These are phyloP conservation scores for Solioccasus polychromus DNA, from an alignment of 768 basidiomycete species.

Conservation along the genomic window DNA sequence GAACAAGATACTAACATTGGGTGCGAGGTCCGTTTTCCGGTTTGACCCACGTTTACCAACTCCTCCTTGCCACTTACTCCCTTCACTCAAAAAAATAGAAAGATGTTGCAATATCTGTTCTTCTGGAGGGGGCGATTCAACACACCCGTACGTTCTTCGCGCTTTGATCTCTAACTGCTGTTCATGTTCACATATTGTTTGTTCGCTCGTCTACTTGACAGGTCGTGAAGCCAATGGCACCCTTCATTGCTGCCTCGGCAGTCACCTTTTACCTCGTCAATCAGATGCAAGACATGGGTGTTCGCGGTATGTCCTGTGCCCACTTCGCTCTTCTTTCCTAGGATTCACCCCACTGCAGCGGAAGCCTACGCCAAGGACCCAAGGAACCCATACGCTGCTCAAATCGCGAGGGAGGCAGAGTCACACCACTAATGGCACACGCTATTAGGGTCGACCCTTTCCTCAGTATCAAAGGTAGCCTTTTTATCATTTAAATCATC, in stretches of 20 bases:
- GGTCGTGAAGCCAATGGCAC: constrained; percentile 76
- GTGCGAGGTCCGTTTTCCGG: constrained; percentile 11
- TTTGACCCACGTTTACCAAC: constrained; percentile 14
- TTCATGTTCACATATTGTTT: neutral
- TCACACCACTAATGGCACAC: constrained; percentile 33
- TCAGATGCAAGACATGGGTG: constrained; percentile 63
- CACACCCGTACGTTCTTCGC: constrained; percentile 22
- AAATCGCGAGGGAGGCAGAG: constrained; percentile 65
- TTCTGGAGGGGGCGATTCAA: constrained; percentile 29
- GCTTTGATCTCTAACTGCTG: too few relatives aligned
- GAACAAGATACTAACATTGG: constrained; percentile 16
- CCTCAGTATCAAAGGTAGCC: constrained; percentile 9
- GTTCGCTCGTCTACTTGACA: constrained; percentile 25
- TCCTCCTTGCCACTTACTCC: neutral
- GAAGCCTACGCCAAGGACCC: constrained; percentile 70
- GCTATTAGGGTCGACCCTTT: neutral
- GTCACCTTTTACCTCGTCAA: constrained; percentile 67
- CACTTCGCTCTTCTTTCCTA: neutral
- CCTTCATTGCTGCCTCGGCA: constrained; percentile 66
- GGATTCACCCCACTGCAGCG: constrained; percentile 38
- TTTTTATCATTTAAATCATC: neutral
- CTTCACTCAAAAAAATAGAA: constrained; percentile 1
- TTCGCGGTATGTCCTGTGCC: constrained; percentile 58
- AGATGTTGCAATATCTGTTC: constrained; percentile 23
- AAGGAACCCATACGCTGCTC: constrained; percentile 78